These are phyloP conservation scores for Vitis rupestris DNA, from an alignment of 164 flowering plant species.

Conservation along the genomic window DNA sequence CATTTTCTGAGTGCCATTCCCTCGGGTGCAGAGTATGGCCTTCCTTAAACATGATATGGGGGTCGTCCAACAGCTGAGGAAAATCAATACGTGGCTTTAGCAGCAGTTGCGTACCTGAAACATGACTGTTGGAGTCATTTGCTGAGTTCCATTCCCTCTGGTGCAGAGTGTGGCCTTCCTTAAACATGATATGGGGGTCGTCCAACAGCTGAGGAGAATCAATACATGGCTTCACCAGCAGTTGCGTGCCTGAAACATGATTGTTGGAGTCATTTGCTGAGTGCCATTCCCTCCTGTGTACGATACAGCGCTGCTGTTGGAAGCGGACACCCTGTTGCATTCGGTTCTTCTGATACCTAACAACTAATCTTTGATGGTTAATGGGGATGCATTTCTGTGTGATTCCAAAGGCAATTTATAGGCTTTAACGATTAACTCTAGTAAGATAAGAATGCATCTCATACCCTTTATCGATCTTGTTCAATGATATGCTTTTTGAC, in stretches of 20 bases:
- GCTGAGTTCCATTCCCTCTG: background rate
- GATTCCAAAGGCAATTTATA: background rate
- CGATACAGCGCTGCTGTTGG: conserved; percentile 4
- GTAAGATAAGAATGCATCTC: background rate
- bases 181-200: background rate
- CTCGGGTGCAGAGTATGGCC: background rate
- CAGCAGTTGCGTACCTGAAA: background rate
- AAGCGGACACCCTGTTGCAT: background rate
- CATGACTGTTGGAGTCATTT: background rate
- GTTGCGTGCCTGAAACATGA: background rate
- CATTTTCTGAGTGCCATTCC: background rate
- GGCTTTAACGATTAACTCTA: background rate
- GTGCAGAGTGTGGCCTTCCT: background rate
- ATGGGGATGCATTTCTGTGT: background rate
- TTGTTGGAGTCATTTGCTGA: background rate
- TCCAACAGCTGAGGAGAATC: background rate
- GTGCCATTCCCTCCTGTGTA: conserved; percentile 5
- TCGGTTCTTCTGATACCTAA: background rate
- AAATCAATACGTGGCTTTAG: background rate
- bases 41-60: background rate
- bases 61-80: background rate
- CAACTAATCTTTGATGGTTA: background rate
- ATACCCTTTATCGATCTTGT: background rate
- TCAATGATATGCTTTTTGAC: background rate
- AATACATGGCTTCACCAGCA: background rate